Evolutionary conservation across 2,329 filamentous ascomycete species (phyloP), one percentile per base, ranked within the genome.

Genomic region (Fusarium sp.): DNA sequence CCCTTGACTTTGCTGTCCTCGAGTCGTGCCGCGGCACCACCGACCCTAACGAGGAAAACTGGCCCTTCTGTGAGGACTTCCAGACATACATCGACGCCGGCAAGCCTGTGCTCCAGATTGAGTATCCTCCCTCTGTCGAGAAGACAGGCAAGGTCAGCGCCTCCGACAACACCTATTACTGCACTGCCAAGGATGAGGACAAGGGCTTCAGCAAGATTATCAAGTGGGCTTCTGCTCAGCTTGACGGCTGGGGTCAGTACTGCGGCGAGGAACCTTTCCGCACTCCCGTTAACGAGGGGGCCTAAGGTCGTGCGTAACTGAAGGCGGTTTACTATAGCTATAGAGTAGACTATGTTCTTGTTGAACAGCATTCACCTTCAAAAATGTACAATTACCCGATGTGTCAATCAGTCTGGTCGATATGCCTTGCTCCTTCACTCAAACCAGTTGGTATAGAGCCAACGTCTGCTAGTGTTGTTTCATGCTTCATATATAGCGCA

Each of bases 1-100:
- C 57, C n/a, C 71, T 78, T 21, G 77, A 79, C 62, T 79, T 79
- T 60, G 77, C 76, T 31, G 69, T 81, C 62, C 67, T 82, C 70
- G 67, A 82, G 65, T 71, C 80, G 70, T 83, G 75, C 59, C 66
- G 75, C 31, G 73, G 75, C 39, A 73, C 67, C 49, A 70, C 64
- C 42, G 57, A 71, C 31, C 55, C 57, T 33, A 36, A 43, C 11
- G 68, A 65, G 45, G 57, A 66, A 46, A 70, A 36, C 45, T 62
- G 63, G 45, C 66, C 72, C 19, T 78, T 77, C 42, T 79, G 77
- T 63, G 61, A 63, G 43, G 70, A 75, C 44, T 79, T 79, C 60
- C 73, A 75, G 65, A 59, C 40, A 10, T 78, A 76, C 44, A 52
- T 79, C 28, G 57, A 71, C 11, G 68, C 67, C n/a, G 73, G 63